These are phyloP conservation scores for Gilbertella persicaria DNA, from an alignment of 371 early-diverging fungal genomes.

Conservation along the genomic window DNA sequence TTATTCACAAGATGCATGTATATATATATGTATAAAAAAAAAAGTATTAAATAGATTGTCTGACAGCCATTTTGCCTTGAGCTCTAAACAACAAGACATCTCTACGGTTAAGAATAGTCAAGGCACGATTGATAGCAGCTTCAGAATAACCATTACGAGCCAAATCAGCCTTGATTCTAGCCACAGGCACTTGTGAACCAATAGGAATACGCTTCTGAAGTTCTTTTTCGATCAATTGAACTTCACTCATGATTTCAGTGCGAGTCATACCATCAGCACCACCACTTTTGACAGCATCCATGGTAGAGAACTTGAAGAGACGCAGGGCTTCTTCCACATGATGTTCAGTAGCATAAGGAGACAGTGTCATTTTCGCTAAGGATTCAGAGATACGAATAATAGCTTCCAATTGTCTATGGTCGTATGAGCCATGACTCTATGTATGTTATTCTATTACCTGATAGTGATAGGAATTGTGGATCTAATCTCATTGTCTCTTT, in stretches of 20 bases:
- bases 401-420: slow-evolving; percentile 94
- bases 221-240: slow-evolving; percentile 79
- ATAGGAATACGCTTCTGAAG: slow-evolving; percentile 87
- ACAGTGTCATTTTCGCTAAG: slow-evolving; percentile 97
- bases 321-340: slow-evolving; percentile 99
- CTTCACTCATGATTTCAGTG: slow-evolving; percentile 70
- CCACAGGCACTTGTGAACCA: slow-evolving; percentile 81
- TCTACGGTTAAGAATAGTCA: slow-evolving; percentile 80
- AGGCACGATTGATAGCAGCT: slow-evolving; percentile 73
- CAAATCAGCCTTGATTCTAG: slow-evolving; percentile 72
- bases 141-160: slow-evolving; percentile 66
- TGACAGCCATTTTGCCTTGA: slow-evolving; percentile 63
- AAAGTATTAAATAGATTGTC: slow-evolving; percentile 29
- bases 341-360: slow-evolving; percentile 80
- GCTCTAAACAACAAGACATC: slow-evolving; percentile 85
- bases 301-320: slow-evolving; percentile 97
- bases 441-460: slow-evolving; percentile 60
- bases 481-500: slow-evolving; percentile 72
- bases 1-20: no score
- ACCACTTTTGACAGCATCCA: slow-evolving; percentile 93
- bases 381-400: slow-evolving; percentile 99
- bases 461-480: slow-evolving; percentile 99
- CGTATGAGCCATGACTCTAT: no score
- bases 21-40: slow-evolving; percentile 3
- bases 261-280: slow-evolving; percentile 79